phyloP scores from a whole-genome alignment of 805 yeast species.

The Cyberlindnera misumaiensis region DNA sequence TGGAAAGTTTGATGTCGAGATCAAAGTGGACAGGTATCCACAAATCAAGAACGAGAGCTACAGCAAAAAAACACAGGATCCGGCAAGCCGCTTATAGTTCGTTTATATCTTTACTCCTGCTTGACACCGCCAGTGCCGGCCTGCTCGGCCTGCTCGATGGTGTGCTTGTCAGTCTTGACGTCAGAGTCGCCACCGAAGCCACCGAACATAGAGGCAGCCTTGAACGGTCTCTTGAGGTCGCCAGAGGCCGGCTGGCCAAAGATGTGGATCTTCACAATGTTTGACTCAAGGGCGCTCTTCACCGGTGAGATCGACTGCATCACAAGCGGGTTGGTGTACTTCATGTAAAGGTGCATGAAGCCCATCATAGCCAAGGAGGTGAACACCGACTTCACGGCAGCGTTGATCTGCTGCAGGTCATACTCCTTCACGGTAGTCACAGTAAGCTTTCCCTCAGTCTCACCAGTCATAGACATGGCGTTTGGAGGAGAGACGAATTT shows the following conservation, averaged over 20 bases:
- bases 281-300: slow-evolving; percentile 84
- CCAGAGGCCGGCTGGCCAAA: slow-evolving; percentile 79
- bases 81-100: not conserved
- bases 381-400: slow-evolving; percentile 74
- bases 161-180: slow-evolving; percentile 77
- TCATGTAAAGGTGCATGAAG: slow-evolving; percentile 96
- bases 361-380: slow-evolving; percentile 95
- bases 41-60: not conserved
- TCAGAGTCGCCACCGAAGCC: slow-evolving; percentile 37
- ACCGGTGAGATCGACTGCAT: slow-evolving; percentile 91
- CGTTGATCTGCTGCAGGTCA: slow-evolving; percentile 80
- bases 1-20: not conserved
- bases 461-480: slow-evolving; percentile 63
- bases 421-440: slow-evolving; percentile 93
- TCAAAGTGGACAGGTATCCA: not conserved
- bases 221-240: slow-evolving; percentile 95
- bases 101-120: slow-evolving; percentile 12
- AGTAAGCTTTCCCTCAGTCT: slow-evolving; percentile 62
- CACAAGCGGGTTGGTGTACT: slow-evolving; percentile 93
- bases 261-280: slow-evolving; percentile 85
- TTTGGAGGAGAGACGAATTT: slow-evolving; percentile 86
- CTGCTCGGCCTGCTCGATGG: slow-evolving; percentile 77
- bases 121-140: slow-evolving; percentile 86
- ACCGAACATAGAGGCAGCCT: slow-evolving; percentile 76
- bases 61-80: not conserved